phyloP scores from a whole-genome alignment of 495 filamentous ascomycete species.

The Daldinia loculata region DNA sequence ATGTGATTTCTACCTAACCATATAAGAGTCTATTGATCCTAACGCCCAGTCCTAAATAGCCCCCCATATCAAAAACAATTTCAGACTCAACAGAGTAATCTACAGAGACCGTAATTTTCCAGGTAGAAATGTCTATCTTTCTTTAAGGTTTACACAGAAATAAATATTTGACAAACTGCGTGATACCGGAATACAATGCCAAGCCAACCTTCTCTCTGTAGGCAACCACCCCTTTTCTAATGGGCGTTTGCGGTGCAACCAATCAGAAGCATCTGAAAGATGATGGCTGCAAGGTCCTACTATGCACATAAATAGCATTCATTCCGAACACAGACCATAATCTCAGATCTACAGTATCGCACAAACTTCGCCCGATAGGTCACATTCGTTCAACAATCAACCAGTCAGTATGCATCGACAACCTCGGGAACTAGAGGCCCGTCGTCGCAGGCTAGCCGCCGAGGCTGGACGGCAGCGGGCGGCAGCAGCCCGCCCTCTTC shows the following conservation, averaged over 20 bases:
- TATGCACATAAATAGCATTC: neutral
- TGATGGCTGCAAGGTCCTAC: neutral
- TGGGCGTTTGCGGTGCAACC: neutral
- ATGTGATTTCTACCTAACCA: too few species aligned
- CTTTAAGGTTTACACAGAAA: too few species aligned
- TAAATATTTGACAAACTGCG: too few species aligned
- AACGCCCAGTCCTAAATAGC: too few species aligned
- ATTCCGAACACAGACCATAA: neutral
- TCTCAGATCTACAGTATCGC: neutral
- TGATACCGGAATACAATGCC: neutral
- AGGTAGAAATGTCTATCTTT: too few species aligned
- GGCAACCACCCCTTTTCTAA: neutral
- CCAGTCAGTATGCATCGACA: conserved; percentile 15
- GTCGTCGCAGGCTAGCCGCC: conserved; percentile 17
- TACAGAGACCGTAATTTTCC: too few species aligned
- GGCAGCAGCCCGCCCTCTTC: conserved; percentile 26
- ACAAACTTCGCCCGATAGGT: neutral
- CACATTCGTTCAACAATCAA: neutral
- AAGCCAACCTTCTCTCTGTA: neutral
- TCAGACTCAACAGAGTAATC: too few species aligned
- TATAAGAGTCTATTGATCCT: too few species aligned
- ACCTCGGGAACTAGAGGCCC: neutral
- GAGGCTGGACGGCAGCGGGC: conserved; percentile 21
- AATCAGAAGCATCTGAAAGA: conserved; percentile 2
- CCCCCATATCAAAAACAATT: too few species aligned